Percentiles rank a stretch among this genome's conserved stretches.
Conservation (phyloP, 2,329 filamentous ascomycete genomes). For the Ceratocystis eucalypticola region DNA sequence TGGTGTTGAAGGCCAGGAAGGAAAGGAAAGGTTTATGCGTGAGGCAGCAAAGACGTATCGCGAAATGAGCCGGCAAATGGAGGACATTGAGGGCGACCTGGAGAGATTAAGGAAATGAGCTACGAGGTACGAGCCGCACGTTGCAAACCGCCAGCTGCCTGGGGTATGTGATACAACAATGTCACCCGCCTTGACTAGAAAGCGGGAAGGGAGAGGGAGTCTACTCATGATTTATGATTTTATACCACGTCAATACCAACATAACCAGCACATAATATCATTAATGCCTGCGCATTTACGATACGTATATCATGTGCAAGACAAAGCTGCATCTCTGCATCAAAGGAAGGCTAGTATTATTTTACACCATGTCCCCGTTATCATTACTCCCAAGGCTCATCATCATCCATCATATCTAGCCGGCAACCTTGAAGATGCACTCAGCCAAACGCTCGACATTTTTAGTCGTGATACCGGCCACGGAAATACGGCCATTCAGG, state of each 20-base stretch:
- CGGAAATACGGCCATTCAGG: slow-evolving; percentile 77
- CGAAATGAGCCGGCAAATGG: slow-evolving; percentile 37
- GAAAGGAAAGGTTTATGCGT: slow-evolving; percentile 37
- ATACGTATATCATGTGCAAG: not conserved
- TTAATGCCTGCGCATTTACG: not conserved
- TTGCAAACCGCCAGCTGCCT: too few relatives aligned
- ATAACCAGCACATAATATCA: not conserved
- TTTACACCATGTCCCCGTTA: not conserved
- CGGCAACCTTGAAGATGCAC: slow-evolving; percentile 73
- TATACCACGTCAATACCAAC: not conserved
- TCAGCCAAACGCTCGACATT: slow-evolving; percentile 72
- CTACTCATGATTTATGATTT: not conserved
- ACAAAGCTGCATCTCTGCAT: not conserved
- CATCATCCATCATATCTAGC: slow-evolving; percentile 29
- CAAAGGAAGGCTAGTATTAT: slow-evolving; percentile 16
- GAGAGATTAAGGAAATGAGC: slow-evolving; percentile 25
- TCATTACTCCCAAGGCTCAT: not conserved
- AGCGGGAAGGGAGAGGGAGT: not conserved
- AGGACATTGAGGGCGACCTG: slow-evolving; percentile 38
- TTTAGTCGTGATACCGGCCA: slow-evolving; percentile 67
- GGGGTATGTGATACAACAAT: slow-evolving; percentile 8
- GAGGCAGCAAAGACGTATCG: slow-evolving; percentile 40
- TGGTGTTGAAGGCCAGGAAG: slow-evolving; percentile 26
- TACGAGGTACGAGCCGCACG: too few relatives aligned
- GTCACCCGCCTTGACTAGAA: not conserved